phyloP scores from a whole-genome alignment of 176 grass and related monocot genomes.

The Eragrostis nindensis region DNA sequence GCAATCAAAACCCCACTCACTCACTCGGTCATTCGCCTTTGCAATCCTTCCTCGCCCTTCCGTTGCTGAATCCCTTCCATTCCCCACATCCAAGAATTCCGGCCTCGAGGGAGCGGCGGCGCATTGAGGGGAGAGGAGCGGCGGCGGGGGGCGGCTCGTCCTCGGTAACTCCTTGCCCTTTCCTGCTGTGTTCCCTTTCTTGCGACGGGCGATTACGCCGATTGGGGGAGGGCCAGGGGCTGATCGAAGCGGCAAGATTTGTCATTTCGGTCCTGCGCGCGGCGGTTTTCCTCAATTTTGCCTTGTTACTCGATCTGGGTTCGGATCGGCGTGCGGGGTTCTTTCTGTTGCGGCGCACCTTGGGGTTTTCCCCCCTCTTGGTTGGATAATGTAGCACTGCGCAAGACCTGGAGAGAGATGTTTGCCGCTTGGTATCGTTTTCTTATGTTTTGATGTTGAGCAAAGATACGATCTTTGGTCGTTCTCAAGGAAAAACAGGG shows the following conservation, averaged over 20 bases:
- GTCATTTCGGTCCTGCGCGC: not conserved
- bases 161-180: not conserved
- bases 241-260: not conserved
- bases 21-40: not conserved
- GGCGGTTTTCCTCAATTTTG: not conserved
- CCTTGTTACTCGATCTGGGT: not conserved
- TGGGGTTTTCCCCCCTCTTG: not conserved
- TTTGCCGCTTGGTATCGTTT: not conserved
- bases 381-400: not conserved
- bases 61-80: not conserved
- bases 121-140: not conserved
- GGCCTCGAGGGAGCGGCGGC: not conserved
- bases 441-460: too few species aligned
- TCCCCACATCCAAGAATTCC: not conserved
- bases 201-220: not conserved
- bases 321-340: not conserved
- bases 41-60: not conserved
- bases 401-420: not conserved
- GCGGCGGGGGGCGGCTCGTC: not conserved
- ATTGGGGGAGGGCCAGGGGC: not conserved
- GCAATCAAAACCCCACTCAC: not conserved
- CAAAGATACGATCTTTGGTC: not conserved
- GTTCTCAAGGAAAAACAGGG: not conserved
- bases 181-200: not conserved
- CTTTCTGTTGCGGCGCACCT: not conserved